Percentiles rank a stretch among this genome's conserved stretches.
Evolutionary conservation across 2,329 filamentous ascomycete species (phyloP).

Genomic region (Cladophialophora carrionii): DNA sequence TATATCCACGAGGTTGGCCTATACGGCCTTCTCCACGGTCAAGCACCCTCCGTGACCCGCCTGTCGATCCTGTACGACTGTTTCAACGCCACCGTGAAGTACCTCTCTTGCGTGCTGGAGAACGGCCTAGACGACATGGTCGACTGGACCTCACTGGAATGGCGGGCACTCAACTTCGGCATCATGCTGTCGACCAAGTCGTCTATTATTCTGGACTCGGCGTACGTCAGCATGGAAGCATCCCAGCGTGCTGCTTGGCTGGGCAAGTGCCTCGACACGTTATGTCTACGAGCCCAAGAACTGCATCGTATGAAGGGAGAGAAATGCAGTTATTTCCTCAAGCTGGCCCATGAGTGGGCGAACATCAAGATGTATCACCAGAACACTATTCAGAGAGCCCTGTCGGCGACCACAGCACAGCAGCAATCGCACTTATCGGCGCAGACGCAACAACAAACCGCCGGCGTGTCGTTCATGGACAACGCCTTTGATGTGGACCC

Average conservation of each 20-base stretch:
- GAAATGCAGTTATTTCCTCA: slow-evolving; percentile 21
- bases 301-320: slow-evolving; percentile 15
- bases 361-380: slow-evolving; percentile 27
- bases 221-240: slow-evolving; percentile 18
- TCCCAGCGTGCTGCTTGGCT: slow-evolving; percentile 26
- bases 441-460: slow-evolving; percentile 6
- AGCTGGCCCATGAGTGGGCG: slow-evolving; percentile 22
- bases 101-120: slow-evolving; percentile 20
- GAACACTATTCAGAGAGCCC: slow-evolving; percentile 20
- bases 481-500: slow-evolving; percentile 22
- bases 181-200: slow-evolving; percentile 29
- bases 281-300: slow-evolving; percentile 21
- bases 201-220: slow-evolving; percentile 27
- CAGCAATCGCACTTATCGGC: not conserved
- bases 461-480: slow-evolving; percentile 1
- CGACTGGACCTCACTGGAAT: slow-evolving; percentile 27
- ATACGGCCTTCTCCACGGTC: slow-evolving; percentile 27
- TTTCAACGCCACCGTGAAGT: slow-evolving; percentile 23
- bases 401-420: slow-evolving; percentile 5
- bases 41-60: slow-evolving; percentile 22
- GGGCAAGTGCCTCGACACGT: slow-evolving; percentile 27
- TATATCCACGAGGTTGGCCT: slow-evolving; percentile 30
- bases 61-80: slow-evolving; percentile 29
- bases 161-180: slow-evolving; percentile 24
- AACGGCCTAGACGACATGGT: slow-evolving; percentile 19